Percentiles rank a stretch among this genome's conserved stretches.
These are phyloP conservation scores for Salix caprea DNA, from an alignment of 345 rosid genomes.

Conservation along the genomic window DNA sequence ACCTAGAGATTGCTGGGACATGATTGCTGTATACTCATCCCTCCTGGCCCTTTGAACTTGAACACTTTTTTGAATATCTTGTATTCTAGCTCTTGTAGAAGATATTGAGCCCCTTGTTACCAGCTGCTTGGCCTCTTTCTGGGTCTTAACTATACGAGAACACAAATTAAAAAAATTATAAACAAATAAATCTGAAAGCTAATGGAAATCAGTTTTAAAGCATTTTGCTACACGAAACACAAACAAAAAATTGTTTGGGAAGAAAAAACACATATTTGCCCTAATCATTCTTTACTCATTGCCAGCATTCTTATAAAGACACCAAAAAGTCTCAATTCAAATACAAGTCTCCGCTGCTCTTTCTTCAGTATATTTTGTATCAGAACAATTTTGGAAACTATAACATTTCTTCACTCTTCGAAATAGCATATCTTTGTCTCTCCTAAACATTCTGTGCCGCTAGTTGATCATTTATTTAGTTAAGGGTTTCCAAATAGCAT, in stretches of 20 bases:
- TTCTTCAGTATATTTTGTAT: not conserved
- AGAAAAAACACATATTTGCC: not conserved
- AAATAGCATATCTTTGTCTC: not conserved
- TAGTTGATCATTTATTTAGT: not conserved
- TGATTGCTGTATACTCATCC: constrained; percentile 49
- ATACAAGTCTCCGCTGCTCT: not conserved
- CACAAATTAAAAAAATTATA: not conserved
- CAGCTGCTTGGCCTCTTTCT: constrained; percentile 71
- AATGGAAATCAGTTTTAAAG: constrained; percentile 1
- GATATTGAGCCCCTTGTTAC: constrained; percentile 58
- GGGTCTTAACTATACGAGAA: constrained; percentile 60
- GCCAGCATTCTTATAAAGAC: not conserved
- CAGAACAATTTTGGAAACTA: not conserved
- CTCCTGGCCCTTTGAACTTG: constrained; percentile 58
- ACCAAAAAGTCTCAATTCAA: not conserved
- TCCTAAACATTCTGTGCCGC: not conserved
- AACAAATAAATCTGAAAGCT: not conserved
- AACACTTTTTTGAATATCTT: constrained; percentile 49
- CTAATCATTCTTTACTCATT: not conserved
- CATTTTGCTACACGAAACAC: not conserved
- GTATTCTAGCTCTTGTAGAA: constrained; percentile 50
- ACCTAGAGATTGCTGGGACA: constrained; percentile 63
- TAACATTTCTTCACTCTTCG: not conserved
- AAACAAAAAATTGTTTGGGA: not conserved
- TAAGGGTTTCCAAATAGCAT: not conserved